Evolutionary conservation across 2,329 filamentous ascomycete genomes (phyloP).

Genomic region (Pestalotiopsis sp.): DNA sequence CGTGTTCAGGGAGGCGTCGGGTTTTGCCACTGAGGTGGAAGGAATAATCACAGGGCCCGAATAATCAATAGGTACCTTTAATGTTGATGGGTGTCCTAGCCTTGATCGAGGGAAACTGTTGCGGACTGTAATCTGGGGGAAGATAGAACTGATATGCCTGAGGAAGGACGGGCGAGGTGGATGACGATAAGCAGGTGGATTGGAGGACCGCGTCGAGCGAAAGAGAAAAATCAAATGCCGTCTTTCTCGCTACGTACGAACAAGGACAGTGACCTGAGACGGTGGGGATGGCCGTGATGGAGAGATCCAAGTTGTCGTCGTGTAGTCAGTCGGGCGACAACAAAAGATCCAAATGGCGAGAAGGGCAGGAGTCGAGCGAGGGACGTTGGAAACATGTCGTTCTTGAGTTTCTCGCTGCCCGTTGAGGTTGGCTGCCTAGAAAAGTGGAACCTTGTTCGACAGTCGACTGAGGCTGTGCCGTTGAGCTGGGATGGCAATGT

Average conservation of each 20-base stretch:
- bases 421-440: slow-evolving; percentile 7
- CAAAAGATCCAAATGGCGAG: slow-evolving; percentile 3
- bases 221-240: background rate
- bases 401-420: slow-evolving; percentile 1
- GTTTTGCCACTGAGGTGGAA: background rate
- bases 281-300: background rate
- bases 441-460: background rate
- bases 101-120: background rate
- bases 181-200: background rate
- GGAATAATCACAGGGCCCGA: background rate
- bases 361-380: background rate
- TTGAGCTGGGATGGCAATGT: background rate
- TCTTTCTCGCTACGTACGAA: background rate
- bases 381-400: background rate
- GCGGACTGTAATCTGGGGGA: too few species aligned
- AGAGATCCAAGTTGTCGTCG: background rate
- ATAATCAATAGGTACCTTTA: background rate
- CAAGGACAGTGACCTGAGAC: background rate
- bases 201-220: background rate
- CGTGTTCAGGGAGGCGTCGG: background rate
- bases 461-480: slow-evolving; percentile 4
- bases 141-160: too few species aligned
- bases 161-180: too few species aligned
- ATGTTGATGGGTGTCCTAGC: background rate
- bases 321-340: background rate